A percentile compares a stretch with the other conserved stretches of the same genome.
Conservation (phyloP, 2,329 filamentous ascomycete species). For the Didymella glomerata region DNA sequence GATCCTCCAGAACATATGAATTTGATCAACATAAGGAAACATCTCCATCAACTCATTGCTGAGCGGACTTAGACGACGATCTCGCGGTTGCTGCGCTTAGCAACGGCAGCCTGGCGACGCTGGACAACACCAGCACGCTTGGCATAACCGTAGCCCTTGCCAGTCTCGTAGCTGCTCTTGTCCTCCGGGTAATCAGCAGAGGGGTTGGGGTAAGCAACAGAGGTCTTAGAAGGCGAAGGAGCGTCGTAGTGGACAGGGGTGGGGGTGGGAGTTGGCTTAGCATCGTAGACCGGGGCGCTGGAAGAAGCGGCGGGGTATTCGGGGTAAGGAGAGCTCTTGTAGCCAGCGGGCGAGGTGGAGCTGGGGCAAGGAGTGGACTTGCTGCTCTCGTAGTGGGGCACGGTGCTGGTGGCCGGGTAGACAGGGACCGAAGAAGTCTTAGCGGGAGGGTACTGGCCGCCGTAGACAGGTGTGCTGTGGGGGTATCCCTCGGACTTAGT, state of each 20-base stretch:
- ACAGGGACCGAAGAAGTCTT: conserved; percentile 4
- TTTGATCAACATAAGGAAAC: conserved; percentile 12
- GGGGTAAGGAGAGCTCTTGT: conserved; percentile 7
- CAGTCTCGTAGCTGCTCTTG: conserved; percentile 4
- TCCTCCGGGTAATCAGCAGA: conserved; percentile 1
- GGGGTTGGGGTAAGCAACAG: not conserved
- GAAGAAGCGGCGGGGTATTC: conserved; percentile 5
- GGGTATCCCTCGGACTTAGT: conserved; percentile 11
- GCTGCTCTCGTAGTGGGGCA: conserved; percentile 1
- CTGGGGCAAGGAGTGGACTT: conserved; percentile 7
- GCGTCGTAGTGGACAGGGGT: conserved; percentile 1
- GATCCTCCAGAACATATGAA: conserved; percentile 25
- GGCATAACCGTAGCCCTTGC: conserved; percentile 12
- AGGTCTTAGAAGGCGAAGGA: conserved; percentile 2
- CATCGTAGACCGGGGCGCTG: conserved; percentile 5
- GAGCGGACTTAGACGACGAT: not conserved
- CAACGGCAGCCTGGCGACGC: conserved; percentile 16
- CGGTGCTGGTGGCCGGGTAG: conserved; percentile 7
- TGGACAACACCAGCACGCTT: conserved; percentile 15
- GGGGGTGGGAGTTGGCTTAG: conserved; percentile 2
- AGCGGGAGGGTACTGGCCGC: conserved; percentile 2
- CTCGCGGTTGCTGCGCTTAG: conserved; percentile 6
- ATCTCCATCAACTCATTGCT: not conserved
- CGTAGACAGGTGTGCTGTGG: not conserved
- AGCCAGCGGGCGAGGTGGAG: conserved; percentile 8